Evolutionary conservation across 1,139 yeast genomes (phyloP).

Genomic region (Candida glucosophila): DNA sequence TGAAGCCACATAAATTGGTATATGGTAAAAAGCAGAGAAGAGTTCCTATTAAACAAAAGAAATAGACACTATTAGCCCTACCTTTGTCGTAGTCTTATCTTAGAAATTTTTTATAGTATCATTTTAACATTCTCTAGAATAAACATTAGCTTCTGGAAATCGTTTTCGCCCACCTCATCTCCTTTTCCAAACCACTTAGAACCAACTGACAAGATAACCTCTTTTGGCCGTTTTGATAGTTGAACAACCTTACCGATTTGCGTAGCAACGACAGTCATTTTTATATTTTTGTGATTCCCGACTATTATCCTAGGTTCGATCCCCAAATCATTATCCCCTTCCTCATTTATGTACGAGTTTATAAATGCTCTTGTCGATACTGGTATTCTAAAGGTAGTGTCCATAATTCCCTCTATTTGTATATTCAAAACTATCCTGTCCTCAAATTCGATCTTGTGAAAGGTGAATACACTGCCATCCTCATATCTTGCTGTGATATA

Average conservation of each 20-base stretch:
- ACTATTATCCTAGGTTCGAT: conserved; percentile 32
- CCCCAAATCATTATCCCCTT: conserved; percentile 14
- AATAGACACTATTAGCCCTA: conserved; percentile 6
- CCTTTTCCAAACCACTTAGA: conserved; percentile 38
- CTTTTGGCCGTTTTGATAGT: conserved; percentile 19
- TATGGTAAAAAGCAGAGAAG: conserved; percentile 66
- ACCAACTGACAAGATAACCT: conserved; percentile 30
- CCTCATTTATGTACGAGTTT: conserved; percentile 6
- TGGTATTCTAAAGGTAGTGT: conserved; percentile 35
- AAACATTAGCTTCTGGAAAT: conserved; percentile 36
- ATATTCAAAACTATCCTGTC: conserved; percentile 30
- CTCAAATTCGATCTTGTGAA: conserved; percentile 28
- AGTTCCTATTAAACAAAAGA: conserved; percentile 58
- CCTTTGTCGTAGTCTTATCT: conserved; percentile 2
- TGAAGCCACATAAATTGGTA: conserved; percentile 77
- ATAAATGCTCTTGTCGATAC: conserved; percentile 26
- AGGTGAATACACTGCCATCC: conserved; percentile 15
- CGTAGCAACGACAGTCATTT: conserved; percentile 33
- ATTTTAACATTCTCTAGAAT: conserved; percentile 25
- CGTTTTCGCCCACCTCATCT: conserved; percentile 21
- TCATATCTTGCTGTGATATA: conserved; percentile 6
- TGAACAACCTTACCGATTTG: conserved; percentile 33
- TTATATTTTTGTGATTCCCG: conserved; percentile 33
- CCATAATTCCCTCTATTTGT: conserved; percentile 29
- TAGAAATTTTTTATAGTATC: no score